Evolutionary conservation across 1,284 basidiomycete genomes (phyloP).

Genomic region (Boletus sp.): DNA sequence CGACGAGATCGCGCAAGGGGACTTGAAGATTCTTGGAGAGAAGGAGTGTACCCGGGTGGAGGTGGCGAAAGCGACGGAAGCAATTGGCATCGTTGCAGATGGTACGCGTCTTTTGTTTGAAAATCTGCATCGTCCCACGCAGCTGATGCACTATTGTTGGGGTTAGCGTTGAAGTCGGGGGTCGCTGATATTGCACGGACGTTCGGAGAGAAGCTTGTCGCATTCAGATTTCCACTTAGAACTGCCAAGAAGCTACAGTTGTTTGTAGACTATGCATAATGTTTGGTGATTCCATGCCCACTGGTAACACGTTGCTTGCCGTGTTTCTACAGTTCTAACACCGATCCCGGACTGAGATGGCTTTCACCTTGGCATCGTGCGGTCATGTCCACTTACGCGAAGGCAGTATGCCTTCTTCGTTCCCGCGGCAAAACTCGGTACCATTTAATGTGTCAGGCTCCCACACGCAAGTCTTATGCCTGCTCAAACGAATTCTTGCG

Average conservation of each 20-base stretch:
- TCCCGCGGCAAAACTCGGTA: neutral
- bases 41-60: constrained; percentile 45
- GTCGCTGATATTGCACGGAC: constrained; percentile 69
- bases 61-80: constrained; percentile 55
- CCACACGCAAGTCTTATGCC: no score
- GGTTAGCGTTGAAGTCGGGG: constrained; percentile 68
- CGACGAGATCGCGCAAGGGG: constrained; percentile 42
- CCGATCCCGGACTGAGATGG: neutral
- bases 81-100: constrained; percentile 57
- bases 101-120: constrained; percentile 49
- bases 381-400: no score
- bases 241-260: constrained; percentile 68
- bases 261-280: constrained; percentile 62
- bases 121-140: neutral
- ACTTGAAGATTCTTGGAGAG: constrained; percentile 30
- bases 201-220: constrained; percentile 74
- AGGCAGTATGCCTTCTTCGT: neutral
- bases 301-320: neutral
- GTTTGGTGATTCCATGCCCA: neutral
- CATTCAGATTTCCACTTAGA: constrained; percentile 76
- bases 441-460: no score
- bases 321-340: neutral
- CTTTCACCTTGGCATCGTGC: no score
- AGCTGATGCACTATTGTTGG: constrained; percentile 13
- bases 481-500: no score